These are phyloP conservation scores for Phaffia australis DNA, from an alignment of 768 basidiomycete species.

Conservation along the genomic window DNA sequence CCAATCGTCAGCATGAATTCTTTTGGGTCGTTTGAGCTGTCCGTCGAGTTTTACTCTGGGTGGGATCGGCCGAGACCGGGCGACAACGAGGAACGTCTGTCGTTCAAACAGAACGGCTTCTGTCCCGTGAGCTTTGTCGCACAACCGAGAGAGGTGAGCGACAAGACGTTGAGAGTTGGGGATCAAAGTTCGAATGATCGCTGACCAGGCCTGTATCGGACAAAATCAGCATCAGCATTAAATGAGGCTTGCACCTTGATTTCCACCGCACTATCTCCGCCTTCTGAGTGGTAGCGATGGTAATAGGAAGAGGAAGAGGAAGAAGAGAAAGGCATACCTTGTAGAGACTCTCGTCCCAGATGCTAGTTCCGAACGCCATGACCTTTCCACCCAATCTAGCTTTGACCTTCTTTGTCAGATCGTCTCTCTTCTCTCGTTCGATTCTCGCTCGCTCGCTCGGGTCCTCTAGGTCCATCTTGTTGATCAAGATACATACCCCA, in stretches of 20 bases:
- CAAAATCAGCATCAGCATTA: slow-evolving; percentile 8
- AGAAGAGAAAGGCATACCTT: slow-evolving; percentile 46
- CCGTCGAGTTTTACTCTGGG: slow-evolving; percentile 9
- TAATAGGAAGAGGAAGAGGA: background rate
- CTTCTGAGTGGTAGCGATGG: background rate
- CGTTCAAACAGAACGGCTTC: slow-evolving; percentile 95
- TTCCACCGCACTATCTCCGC: no score
- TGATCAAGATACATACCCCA: slow-evolving; percentile 75
- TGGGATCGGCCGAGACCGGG: slow-evolving; percentile 34
- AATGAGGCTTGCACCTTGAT: background rate
- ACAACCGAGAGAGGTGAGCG: slow-evolving; percentile 74
- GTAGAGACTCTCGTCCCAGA: slow-evolving; percentile 95
- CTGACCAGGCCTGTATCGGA: slow-evolving; percentile 77
- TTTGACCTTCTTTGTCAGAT: slow-evolving; percentile 44
- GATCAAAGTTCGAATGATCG: slow-evolving; percentile 89
- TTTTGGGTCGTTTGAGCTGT: slow-evolving; percentile 14
- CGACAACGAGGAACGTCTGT: slow-evolving; percentile 95
- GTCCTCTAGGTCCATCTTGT: slow-evolving; percentile 91
- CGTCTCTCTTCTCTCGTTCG: slow-evolving; percentile 31
- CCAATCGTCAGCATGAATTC: slow-evolving; percentile 2
- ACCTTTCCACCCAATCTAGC: slow-evolving; percentile 38
- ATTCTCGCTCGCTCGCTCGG: slow-evolving; percentile 28
- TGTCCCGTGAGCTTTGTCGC: slow-evolving; percentile 73
- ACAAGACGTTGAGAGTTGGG: slow-evolving; percentile 86
- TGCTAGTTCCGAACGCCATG: slow-evolving; percentile 82